These are phyloP conservation scores for Wallacemonas sp. DNA, from an alignment of 208 protist genomes.

Conservation along the genomic window DNA sequence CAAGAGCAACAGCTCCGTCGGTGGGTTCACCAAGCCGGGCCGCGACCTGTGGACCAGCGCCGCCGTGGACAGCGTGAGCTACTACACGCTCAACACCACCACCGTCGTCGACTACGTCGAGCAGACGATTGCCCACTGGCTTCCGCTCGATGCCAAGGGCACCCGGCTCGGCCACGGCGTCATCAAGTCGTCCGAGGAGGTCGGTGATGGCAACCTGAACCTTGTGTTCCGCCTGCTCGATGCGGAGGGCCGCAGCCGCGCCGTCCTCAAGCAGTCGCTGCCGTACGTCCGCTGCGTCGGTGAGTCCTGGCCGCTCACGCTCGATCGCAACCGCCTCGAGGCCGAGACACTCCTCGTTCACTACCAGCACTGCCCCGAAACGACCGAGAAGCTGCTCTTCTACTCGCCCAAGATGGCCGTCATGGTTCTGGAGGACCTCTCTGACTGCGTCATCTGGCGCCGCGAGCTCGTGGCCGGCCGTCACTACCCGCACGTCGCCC, in stretches of 20 bases:
- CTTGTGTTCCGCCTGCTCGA: slow-evolving; percentile 34
- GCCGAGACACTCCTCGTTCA: slow-evolving; percentile 36
- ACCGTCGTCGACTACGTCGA: slow-evolving; percentile 30
- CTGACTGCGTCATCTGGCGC: slow-evolving; percentile 33
- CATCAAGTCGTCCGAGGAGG: slow-evolving; percentile 24
- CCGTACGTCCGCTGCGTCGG: slow-evolving; percentile 39
- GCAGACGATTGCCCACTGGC: slow-evolving; percentile 19
- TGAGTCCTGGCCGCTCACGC: slow-evolving; percentile 34
- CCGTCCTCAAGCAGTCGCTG: slow-evolving; percentile 35
- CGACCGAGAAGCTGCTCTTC: slow-evolving; percentile 34
- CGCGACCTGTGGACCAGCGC: background rate
- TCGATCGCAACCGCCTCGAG: slow-evolving; percentile 41
- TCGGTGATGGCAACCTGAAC: slow-evolving; percentile 41
- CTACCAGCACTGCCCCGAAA: slow-evolving; percentile 18
- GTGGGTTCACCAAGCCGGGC: slow-evolving; percentile 1
- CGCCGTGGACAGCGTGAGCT: slow-evolving; percentile 12
- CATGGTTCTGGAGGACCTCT: slow-evolving; percentile 34
- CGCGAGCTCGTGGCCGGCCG: slow-evolving; percentile 24
- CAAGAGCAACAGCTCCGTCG: background rate
- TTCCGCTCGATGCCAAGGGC: background rate
- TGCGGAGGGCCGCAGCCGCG: slow-evolving; percentile 20
- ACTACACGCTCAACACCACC: slow-evolving; percentile 22
- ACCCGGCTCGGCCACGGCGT: slow-evolving; percentile 17
- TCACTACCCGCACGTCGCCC: slow-evolving; percentile 29
- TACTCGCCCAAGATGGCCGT: slow-evolving; percentile 30